Percentiles rank a stretch among this genome's conserved stretches.
phyloP scores from a whole-genome alignment of 768 basidiomycete species.

The Suillus cothurnatus region DNA sequence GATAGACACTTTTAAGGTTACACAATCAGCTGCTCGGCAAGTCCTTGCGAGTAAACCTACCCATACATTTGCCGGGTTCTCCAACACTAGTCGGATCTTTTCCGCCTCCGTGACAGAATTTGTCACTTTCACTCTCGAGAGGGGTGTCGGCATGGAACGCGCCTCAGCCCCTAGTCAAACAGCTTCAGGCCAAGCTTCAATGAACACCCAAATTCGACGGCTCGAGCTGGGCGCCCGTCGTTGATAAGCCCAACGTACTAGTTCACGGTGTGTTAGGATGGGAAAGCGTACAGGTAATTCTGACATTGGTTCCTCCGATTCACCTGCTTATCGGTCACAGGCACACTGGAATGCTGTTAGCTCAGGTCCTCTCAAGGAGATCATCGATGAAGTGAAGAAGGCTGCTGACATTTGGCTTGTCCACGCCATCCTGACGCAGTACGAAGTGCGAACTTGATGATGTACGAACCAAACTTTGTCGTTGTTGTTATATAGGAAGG shows the following conservation, averaged over 20 bases:
- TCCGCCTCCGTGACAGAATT: slow-evolving; percentile 35
- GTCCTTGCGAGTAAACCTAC: slow-evolving; percentile 23
- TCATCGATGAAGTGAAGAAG: slow-evolving; percentile 28
- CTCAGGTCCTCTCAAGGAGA: slow-evolving; percentile 27
- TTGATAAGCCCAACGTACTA: slow-evolving; percentile 18
- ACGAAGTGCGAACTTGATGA: slow-evolving; percentile 9
- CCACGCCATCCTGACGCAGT: slow-evolving; percentile 27
- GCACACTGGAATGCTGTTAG: slow-evolving; percentile 38
- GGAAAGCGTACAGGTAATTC: slow-evolving; percentile 36
- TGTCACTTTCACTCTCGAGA: slow-evolving; percentile 34
- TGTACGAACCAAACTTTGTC: background rate
- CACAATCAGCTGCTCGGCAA: slow-evolving; percentile 10
- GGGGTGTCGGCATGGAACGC: slow-evolving; percentile 20
- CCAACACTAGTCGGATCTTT: slow-evolving; percentile 20
- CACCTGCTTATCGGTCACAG: slow-evolving; percentile 19
- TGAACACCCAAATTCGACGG: slow-evolving; percentile 29
- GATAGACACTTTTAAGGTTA: slow-evolving; percentile 9
- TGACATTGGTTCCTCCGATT: background rate
- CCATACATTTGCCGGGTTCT: slow-evolving; percentile 23
- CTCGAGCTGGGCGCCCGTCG: slow-evolving; percentile 30
- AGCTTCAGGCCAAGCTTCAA: slow-evolving; percentile 22
- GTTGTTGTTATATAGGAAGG: background rate
- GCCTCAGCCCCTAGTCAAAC: slow-evolving; percentile 23
- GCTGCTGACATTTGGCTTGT: slow-evolving; percentile 35
- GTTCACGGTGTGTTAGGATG: slow-evolving; percentile 39